Base-by-base conservation (phyloP, 306 rosid species). In the Medicago ruthenica region DNA sequence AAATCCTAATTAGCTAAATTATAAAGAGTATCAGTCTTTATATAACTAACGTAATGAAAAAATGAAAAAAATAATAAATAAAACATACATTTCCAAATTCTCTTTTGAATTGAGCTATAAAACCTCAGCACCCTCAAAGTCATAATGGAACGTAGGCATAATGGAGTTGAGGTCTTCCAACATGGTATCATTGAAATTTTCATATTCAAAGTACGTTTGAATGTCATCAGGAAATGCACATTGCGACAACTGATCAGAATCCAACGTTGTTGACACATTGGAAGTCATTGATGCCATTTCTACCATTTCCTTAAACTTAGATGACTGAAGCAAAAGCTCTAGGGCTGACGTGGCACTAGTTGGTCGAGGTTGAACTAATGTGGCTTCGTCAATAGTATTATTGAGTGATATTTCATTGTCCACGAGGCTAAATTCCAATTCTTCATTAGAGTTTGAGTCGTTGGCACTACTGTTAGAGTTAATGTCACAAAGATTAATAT, bases 241-340 rank as follows among this genome's bases (percentile, higher is more conserved):
- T 3, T 5, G n/a, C 83, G 85, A 37, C 88, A 83, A 3, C 85
- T 61, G 67, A 31, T 48, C 84, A 0, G 73, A 72, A 18, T 81
- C 93, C 18, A 71, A 40, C 9, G 64, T 41, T 1, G 85, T 48
- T 0, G 88, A 58, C 44, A 73, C 24, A 17, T 84, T 84, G 0
- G 67, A 5, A 5, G 37, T 67, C 1, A 60, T 54, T 0, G 89
- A 83, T 1, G 90, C 86, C 83, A 84, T 89, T 82, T 95, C 92
- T 17, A 90, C 75, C 97, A 92, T 92, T 59, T 87, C 93, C 79
- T 90, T 90, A 9, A 95, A 95, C 76, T 92, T 90, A 4, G 97
- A 77, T 8, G 97, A 87, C 36, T 90, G 93, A 27, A 92, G 78
- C 16, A 95, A 42, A 12, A 92, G 92, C 48, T 87, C 97, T 34